These are phyloP conservation scores for Coleophoma crateriformis DNA, from an alignment of 2,329 filamentous ascomycete genomes.

Conservation along the genomic window DNA sequence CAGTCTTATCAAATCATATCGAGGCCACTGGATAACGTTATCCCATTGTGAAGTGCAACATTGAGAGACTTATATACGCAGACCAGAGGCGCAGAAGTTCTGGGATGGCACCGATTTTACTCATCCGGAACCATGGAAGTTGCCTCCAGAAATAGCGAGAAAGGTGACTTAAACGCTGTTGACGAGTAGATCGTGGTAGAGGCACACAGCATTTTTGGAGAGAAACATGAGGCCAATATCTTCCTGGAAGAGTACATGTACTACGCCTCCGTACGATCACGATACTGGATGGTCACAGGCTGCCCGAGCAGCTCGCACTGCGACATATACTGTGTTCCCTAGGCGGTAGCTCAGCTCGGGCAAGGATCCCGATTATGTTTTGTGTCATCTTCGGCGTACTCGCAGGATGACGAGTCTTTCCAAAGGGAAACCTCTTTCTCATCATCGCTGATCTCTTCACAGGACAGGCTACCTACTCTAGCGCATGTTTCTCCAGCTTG, in stretches of 20 bases:
- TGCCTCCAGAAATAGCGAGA: too few species aligned
- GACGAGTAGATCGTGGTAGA: too few species aligned
- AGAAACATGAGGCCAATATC: background rate
- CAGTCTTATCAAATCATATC: too few species aligned
- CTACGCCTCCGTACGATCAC: slow-evolving; percentile 6
- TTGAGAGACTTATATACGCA: too few species aligned
- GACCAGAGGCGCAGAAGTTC: too few species aligned
- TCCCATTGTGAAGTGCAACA: too few species aligned
- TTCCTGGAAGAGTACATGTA: slow-evolving; percentile 7
- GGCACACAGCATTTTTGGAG: too few species aligned
- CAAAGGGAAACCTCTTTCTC: too few species aligned
- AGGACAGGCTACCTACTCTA: slow-evolving; percentile 19
- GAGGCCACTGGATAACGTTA: too few species aligned
- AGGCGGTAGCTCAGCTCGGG: slow-evolving; percentile 22
- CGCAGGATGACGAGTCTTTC: slow-evolving; percentile 2
- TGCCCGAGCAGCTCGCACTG: slow-evolving; percentile 14
- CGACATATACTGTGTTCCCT: slow-evolving; percentile 14
- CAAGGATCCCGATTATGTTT: slow-evolving; percentile 21
- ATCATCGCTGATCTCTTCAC: background rate
- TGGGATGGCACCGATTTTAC: too few species aligned
- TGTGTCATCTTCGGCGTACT: slow-evolving; percentile 18
- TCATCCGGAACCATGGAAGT: too few species aligned
- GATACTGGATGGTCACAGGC: slow-evolving; percentile 18
- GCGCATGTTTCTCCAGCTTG: slow-evolving; percentile 11
- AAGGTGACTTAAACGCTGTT: too few species aligned